phyloP scores from a whole-genome alignment of 768 basidiomycete genomes.

The Dioszegia hungarica region DNA sequence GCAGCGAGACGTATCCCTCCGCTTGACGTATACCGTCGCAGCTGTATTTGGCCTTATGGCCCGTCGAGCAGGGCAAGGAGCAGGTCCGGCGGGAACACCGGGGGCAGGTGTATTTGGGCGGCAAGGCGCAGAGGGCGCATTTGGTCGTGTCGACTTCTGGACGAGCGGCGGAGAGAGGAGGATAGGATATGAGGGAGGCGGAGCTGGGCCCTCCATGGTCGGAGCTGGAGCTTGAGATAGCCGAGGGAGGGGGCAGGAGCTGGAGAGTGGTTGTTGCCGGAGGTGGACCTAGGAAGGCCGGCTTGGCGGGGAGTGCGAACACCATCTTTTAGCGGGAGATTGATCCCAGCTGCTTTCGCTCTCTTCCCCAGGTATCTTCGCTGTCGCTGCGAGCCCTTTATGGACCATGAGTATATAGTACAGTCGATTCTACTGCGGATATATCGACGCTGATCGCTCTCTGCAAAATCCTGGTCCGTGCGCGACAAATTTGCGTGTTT shows the following conservation, averaged over 20 bases:
- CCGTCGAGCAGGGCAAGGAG: conserved; percentile 37
- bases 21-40: conserved; percentile 41
- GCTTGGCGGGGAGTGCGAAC: background rate
- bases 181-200: background rate
- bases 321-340: background rate
- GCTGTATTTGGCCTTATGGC: conserved; percentile 32
- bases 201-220: conserved; percentile 2
- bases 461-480: background rate
- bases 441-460: too few relatives aligned
- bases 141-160: background rate
- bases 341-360: too few relatives aligned
- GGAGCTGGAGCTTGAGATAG: background rate
- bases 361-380: too few relatives aligned
- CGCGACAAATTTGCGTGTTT: conserved; percentile 5
- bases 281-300: conserved; percentile 3
- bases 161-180: background rate
- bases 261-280: background rate
- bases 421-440: too few relatives aligned
- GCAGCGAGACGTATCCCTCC: conserved; percentile 57
- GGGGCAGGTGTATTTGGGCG: conserved; percentile 47
- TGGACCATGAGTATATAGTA: too few relatives aligned
- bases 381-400: too few relatives aligned
- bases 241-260: background rate
- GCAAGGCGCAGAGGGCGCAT: conserved; percentile 23
- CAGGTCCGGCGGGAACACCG: conserved; percentile 40